Evolutionary conservation across 1,284 basidiomycete genomes (phyloP), one percentile per base, ranked within the genome.

Genomic region (Trichosporon asahii): DNA sequence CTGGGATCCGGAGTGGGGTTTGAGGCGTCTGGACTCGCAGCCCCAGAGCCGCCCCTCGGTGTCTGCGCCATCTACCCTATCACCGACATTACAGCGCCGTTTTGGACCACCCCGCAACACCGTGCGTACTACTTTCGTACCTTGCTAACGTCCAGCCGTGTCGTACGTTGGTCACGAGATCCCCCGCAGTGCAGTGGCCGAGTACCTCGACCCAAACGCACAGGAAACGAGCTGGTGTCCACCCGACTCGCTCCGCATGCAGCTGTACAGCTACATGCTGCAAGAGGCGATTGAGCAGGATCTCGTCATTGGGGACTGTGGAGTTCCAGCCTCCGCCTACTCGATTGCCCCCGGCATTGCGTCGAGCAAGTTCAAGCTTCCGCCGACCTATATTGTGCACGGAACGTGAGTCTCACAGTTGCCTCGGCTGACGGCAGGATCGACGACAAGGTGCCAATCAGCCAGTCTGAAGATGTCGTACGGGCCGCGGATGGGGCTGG

Each of bases 401-500:
- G 69, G 69, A 66, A 70, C 57, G 69, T 70, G 33, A 67, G 69
- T 70, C 8, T 6, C 23, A 7, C 31, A 3, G 8, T 2, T 8
- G 40, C 18, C 60, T 25, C 23, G 5, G 25, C 11, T 25, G 25
- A 27, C 37, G 14, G n/a, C 33, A 70, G 65, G 7, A 66, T 68
- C 65, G 70, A 71, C 37, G 70, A 71, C 40, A 71, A 71, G 37
- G 70, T 68, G 3, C 70, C 70, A 6, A 66, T 71, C 64, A 27
- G 31, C 25, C 70, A 71, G 25, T 68, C 70, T 18, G 40, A 61
- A 7, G 67, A 68, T 31, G 70, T 71, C 4, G 67, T 68, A 15
- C 25, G 44, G 14, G 70, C 70, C 11, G 57, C 33, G 18, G 31
- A 64, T 7, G 46, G 14, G 14, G 21, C 33, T 23, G 65, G 57